phyloP scores from a whole-genome alignment of 306 rosid species.

The Cicer pinnatifidum region DNA sequence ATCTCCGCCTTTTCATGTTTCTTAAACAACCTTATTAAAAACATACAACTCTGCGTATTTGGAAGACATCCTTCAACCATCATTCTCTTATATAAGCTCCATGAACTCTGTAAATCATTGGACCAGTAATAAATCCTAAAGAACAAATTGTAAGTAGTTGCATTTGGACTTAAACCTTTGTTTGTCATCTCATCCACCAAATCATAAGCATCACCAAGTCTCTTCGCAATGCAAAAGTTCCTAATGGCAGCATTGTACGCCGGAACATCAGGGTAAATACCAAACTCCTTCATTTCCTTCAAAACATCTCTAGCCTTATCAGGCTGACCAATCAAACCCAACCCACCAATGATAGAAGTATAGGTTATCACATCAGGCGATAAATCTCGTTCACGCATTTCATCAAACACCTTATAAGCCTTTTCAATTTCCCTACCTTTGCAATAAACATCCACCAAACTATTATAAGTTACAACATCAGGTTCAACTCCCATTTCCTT shows the following conservation, averaged over 20 bases:
- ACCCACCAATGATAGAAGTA: slow-evolving; percentile 78
- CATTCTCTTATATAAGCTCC: slow-evolving; percentile 79
- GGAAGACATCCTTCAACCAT: slow-evolving; percentile 68
- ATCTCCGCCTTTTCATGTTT: slow-evolving; percentile 78
- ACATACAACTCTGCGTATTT: slow-evolving; percentile 91
- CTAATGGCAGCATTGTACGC: slow-evolving; percentile 84
- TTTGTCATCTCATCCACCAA: slow-evolving; percentile 77
- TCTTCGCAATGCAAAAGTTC: slow-evolving; percentile 85
- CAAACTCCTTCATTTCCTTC: slow-evolving; percentile 90
- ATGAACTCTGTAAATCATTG: slow-evolving; percentile 68
- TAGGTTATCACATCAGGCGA: slow-evolving; percentile 76
- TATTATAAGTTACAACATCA: slow-evolving; percentile 80
- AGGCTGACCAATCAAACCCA: slow-evolving; percentile 85
- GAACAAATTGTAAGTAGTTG: slow-evolving; percentile 85
- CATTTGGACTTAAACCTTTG: slow-evolving; percentile 73
- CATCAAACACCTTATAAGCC: slow-evolving; percentile 71
- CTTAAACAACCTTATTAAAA: slow-evolving; percentile 71
- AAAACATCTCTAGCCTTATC: slow-evolving; percentile 77
- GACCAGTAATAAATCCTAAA: slow-evolving; percentile 81
- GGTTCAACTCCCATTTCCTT: slow-evolving; percentile 72
- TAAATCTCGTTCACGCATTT: slow-evolving; percentile 63
- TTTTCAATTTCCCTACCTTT: slow-evolving; percentile 72
- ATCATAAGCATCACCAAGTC: slow-evolving; percentile 73
- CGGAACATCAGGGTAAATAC: slow-evolving; percentile 79
- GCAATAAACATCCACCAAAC: slow-evolving; percentile 81